Base-by-base conservation (phyloP, 2,329 filamentous ascomycete species). In the Scortechinia acanthostroma region DNA sequence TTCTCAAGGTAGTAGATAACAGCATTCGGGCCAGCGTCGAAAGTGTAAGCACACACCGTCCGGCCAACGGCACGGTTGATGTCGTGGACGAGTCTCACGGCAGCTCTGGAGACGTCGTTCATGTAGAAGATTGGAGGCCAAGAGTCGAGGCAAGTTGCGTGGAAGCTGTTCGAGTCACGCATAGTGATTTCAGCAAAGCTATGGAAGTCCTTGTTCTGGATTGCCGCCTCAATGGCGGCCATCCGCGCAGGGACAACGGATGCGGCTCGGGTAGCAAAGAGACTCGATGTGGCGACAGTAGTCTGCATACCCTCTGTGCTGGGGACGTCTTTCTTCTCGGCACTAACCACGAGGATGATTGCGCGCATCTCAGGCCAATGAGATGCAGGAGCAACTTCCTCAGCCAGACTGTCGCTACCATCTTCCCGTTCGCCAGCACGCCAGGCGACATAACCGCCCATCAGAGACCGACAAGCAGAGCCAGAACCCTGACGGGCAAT, bases 51-150 rank as follows among this genome's bases (percentile, higher is more conserved):
- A 3, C 88, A 90, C 16, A 97, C 76, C 0, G 78, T 83, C 67
- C 81, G 84, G 45, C 88, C 90, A 3, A 86, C 88, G 20, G 76
- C 75, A 45, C 74, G 74, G 60, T 98, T 98, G 68, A 97, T 88
- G 53, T 83, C 77, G 69, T 98, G 90, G 22, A 96, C 91, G 15
- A 89, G 82, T 44, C 88, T 77, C 48, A 98, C 88, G 4, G 91
- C 90, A 1, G 91, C 89, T 28, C 86, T 75, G 17, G 86, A 91
- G 15, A 91, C 83, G 61, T 98, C 93, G 67, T 96, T 98, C 75
- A 98, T 83, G 73, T 98, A 98, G 68, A 95, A 96, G 60, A 98
- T 98, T 16, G 94, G 93, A 40, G 94, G 93, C 68, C 89, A 90
- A 2, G 93, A 97, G 62, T 98, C 93, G 55, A 94, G 73, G 63